Evolutionary conservation across 345 rosid species (phyloP).

Genomic region (Linum usitatissimum): DNA sequence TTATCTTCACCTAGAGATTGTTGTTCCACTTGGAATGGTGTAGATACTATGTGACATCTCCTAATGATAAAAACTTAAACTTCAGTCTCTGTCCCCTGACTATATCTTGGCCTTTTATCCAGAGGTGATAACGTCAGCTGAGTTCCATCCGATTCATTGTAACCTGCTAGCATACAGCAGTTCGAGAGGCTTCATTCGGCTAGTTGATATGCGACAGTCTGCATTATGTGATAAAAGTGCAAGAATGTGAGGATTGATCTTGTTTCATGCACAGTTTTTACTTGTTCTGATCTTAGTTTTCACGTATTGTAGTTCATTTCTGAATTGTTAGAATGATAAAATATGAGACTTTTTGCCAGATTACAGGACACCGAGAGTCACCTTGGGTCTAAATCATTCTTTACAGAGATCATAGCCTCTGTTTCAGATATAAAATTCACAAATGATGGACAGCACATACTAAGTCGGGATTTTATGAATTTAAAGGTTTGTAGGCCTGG

Average conservation of each 20-base stretch:
- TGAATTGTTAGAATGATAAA: slow-evolving; percentile 5
- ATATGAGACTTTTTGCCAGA: slow-evolving; percentile 27
- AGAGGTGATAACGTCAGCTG: slow-evolving; percentile 67
- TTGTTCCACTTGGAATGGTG: not conserved
- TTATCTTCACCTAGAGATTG: not conserved
- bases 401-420: slow-evolving; percentile 48
- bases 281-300: not conserved
- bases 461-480: slow-evolving; percentile 61
- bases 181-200: slow-evolving; percentile 54
- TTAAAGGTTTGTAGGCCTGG: slow-evolving; percentile 33
- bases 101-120: slow-evolving; percentile 15
- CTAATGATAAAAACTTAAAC: too few relatives aligned
- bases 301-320: not conserved
- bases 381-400: slow-evolving; percentile 40
- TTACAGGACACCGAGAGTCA: slow-evolving; percentile 35
- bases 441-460: slow-evolving; percentile 39
- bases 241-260: slow-evolving; percentile 31
- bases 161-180: slow-evolving; percentile 59
- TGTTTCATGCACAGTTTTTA: slow-evolving; percentile 8
- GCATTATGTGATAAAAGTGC: slow-evolving; percentile 48
- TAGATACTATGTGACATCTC: not conserved
- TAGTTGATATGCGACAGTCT: slow-evolving; percentile 63
- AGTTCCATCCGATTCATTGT: slow-evolving; percentile 57
- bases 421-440: slow-evolving; percentile 55
- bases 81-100: slow-evolving; percentile 7